Evolutionary conservation across 1,284 basidiomycete genomes (phyloP), one percentile per base, ranked within the genome.

Genomic region (Limonomyces culmigenus): DNA sequence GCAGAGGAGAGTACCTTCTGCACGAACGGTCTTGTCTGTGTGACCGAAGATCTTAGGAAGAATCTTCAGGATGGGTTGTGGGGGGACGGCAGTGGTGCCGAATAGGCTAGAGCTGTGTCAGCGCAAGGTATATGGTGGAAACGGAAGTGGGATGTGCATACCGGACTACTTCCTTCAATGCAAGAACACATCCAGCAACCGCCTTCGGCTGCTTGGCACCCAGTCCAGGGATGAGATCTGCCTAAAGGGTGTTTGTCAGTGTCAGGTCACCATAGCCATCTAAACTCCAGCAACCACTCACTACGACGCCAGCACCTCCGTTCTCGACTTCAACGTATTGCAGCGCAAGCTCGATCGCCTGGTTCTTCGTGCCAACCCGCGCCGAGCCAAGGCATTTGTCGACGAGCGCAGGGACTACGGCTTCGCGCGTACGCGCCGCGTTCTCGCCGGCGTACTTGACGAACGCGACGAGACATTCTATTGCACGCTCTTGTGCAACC

Each of bases 321-420:
- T 96, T 96, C 56, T 93, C 93, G 15, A 91, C 81, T 53, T 97
- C 93, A 18, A 91, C 81, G 53, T 91, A 97, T 51, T 92, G 83
- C 42, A 91, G 59, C 37, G 75, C 71, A 21, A 96, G 68, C 47
- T 97, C 93, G 33, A 85, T 58, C 5, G 87, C 87, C 41, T 91
- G 85, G 45, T 70, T 74, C 61, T 79, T 93, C n/a, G 93, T 97
- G 8, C 87, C 89, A 12, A 84, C 81, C 49, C 92, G 68, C 20
- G 87, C 65, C 14, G 92, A 89, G 19, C 92, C 91, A 39, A 97
- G 72, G 48, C 87, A 91, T 59, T 98, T 99, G 49, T 99, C 95
- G 25, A 97, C 89, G 41, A 98, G 58, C 1, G 85, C 77, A 19
- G 92, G 87, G 1, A 95, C 64, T 12, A 98, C 78, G 4, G 67